Conservation (phyloP, 345 rosid species). For the Barbarea vulgaris region DNA sequence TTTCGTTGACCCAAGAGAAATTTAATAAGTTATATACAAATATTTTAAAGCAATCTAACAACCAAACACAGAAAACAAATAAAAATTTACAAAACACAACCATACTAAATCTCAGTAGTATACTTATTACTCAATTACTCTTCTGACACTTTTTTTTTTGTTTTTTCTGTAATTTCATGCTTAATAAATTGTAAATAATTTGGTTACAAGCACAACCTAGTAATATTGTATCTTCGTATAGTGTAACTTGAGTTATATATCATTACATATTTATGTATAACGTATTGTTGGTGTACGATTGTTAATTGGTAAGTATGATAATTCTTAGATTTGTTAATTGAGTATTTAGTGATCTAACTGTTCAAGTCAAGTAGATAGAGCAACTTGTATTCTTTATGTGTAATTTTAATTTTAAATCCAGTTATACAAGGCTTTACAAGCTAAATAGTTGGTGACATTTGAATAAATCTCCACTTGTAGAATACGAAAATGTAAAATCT, state of each 20-base stretch:
- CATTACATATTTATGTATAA: not conserved
- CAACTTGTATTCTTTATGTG: not conserved
- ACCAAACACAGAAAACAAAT: not conserved
- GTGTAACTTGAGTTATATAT: not conserved
- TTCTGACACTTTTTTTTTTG: not conserved
- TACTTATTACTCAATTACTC: not conserved
- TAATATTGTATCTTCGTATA: not conserved
- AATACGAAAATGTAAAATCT: constrained; percentile 3
- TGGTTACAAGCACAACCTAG: not conserved
- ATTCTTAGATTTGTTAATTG: not conserved
- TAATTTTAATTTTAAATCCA: not conserved
- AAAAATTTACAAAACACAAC: not conserved
- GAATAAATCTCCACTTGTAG: constrained; percentile 5
- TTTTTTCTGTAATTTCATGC: not conserved
- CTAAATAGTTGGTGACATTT: not conserved
- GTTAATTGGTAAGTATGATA: not conserved
- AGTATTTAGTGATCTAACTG: not conserved
- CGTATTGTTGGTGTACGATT: not conserved
- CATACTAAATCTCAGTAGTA: constrained; percentile 25
- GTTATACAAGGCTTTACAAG: not conserved
- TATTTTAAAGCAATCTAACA: constrained; percentile 4
- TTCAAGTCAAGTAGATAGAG: not conserved
- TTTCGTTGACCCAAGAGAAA: constrained; percentile 97
- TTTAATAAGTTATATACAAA: constrained; percentile 35
- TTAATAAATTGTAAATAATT: not conserved